phyloP scores from a whole-genome alignment of 805 yeast genomes.

The Saturnispora galanensis region DNA sequence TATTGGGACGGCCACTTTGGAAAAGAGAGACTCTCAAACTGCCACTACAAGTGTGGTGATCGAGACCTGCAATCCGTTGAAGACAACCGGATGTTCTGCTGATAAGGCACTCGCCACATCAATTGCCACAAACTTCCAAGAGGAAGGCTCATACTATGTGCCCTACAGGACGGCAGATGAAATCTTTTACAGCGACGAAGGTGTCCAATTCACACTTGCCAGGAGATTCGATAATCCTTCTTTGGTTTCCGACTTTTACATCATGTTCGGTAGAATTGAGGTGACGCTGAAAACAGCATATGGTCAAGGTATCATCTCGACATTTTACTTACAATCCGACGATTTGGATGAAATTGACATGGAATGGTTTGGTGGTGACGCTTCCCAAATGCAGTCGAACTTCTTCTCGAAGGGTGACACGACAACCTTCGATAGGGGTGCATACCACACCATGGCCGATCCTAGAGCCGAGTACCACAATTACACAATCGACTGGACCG shows the following conservation, averaged over 20 bases:
- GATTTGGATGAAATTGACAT: constrained; percentile 84
- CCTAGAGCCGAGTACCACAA: constrained; percentile 60
- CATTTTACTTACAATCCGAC: constrained; percentile 72
- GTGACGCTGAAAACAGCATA: constrained; percentile 60
- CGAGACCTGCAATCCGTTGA: constrained; percentile 26
- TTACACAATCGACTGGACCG: constrained; percentile 80
- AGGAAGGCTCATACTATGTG: constrained; percentile 35
- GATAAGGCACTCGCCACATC: constrained; percentile 57
- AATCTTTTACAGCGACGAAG: constrained; percentile 41
- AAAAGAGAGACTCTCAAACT: constrained; percentile 1
- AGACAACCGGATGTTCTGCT: constrained; percentile 22
- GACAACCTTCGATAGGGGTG: constrained; percentile 72
- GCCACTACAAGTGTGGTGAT: constrained; percentile 14
- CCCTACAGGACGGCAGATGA: constrained; percentile 34
- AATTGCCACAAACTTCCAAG: constrained; percentile 41
- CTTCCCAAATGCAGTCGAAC: constrained; percentile 63
- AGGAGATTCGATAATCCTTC: constrained; percentile 71
- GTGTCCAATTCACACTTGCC: constrained; percentile 51
- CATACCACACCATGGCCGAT: constrained; percentile 45
- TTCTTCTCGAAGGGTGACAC: constrained; percentile 77
- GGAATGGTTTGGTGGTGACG: constrained; percentile 81
- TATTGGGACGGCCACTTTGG: neutral
- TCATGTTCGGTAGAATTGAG: constrained; percentile 84
- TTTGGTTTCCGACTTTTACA: constrained; percentile 64
- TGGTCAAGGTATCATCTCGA: constrained; percentile 73